Percentiles rank a stretch among this genome's conserved stretches.
Conservation (phyloP, 2,329 filamentous ascomycete genomes). For the Botrytis deweyae region DNA sequence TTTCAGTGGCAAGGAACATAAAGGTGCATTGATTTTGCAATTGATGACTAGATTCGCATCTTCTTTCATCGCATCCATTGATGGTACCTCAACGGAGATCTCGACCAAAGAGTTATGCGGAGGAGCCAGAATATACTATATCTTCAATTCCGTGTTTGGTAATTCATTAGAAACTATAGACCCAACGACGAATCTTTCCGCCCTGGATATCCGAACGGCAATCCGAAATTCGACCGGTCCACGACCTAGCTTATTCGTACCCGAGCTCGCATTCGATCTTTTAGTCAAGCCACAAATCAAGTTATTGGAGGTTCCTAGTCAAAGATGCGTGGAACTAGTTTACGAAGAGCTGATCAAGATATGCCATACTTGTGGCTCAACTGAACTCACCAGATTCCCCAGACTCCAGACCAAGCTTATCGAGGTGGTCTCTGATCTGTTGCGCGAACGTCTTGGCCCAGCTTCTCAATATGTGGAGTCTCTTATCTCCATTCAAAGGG, state of each 20-base stretch:
- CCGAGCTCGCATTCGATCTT: slow-evolving; percentile 95
- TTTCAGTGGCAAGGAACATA: slow-evolving; percentile 95
- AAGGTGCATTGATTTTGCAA: slow-evolving; percentile 90
- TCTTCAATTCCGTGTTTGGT: slow-evolving; percentile 61
- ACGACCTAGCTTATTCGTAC: slow-evolving; percentile 91
- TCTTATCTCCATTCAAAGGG: slow-evolving; percentile 92
- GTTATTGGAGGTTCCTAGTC: slow-evolving; percentile 88
- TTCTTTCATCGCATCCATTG: slow-evolving; percentile 97
- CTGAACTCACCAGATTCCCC: slow-evolving; percentile 87
- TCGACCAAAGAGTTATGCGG: slow-evolving; percentile 73
- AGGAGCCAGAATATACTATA: slow-evolving; percentile 40
- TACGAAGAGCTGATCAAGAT: slow-evolving; percentile 99
- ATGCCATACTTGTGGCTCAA: slow-evolving; percentile 96
- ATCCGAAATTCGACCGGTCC: slow-evolving; percentile 98
- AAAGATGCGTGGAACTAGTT: slow-evolving; percentile 94
- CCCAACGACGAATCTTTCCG: slow-evolving; percentile 90
- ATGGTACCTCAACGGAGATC: slow-evolving; percentile 97
- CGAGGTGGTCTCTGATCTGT: slow-evolving; percentile 92
- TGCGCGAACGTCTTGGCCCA: slow-evolving; percentile 88
- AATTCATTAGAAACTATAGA: slow-evolving; percentile 96
- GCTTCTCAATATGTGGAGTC: slow-evolving; percentile 92
- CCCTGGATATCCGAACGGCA: slow-evolving; percentile 91
- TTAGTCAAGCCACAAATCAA: slow-evolving; percentile 99
- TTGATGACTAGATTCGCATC: slow-evolving; percentile 98
- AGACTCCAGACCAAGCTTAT: slow-evolving; percentile 95